phyloP scores from a whole-genome alignment of 345 rosid species.

The Murraya koenigii region DNA sequence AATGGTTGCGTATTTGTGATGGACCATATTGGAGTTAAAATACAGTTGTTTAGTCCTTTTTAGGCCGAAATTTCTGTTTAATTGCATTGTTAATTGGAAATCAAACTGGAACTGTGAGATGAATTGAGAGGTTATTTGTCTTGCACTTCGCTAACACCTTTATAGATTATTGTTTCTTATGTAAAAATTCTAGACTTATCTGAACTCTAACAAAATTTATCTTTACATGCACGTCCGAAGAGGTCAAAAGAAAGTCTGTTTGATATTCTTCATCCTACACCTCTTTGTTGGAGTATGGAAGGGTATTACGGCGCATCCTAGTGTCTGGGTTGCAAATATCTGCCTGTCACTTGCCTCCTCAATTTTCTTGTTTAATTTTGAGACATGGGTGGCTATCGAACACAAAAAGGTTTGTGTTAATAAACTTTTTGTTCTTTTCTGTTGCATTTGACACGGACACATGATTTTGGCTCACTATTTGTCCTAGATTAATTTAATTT shows the following conservation, averaged over 20 bases:
- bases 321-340: conserved; percentile 52
- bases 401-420: conserved; percentile 68
- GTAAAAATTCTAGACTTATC: background rate
- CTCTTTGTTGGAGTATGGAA: conserved; percentile 72
- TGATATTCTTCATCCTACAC: conserved; percentile 69
- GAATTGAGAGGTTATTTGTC: background rate
- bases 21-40: background rate
- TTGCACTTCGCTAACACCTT: background rate
- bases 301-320: conserved; percentile 53
- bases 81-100: background rate
- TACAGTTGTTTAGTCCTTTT: background rate
- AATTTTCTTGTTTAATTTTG: conserved; percentile 69
- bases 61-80: background rate
- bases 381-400: conserved; percentile 80
- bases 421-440: background rate
- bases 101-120: background rate
- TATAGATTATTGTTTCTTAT: background rate
- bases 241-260: conserved; percentile 73
- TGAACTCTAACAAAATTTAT: background rate
- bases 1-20: background rate
- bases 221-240: conserved; percentile 30
- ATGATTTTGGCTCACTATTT: background rate
- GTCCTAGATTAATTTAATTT: background rate
- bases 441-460: background rate
- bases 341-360: conserved; percentile 74